These are phyloP conservation scores for Discostella stelligeroides DNA, from an alignment of 108 stramenopile species.

Conservation along the genomic window DNA sequence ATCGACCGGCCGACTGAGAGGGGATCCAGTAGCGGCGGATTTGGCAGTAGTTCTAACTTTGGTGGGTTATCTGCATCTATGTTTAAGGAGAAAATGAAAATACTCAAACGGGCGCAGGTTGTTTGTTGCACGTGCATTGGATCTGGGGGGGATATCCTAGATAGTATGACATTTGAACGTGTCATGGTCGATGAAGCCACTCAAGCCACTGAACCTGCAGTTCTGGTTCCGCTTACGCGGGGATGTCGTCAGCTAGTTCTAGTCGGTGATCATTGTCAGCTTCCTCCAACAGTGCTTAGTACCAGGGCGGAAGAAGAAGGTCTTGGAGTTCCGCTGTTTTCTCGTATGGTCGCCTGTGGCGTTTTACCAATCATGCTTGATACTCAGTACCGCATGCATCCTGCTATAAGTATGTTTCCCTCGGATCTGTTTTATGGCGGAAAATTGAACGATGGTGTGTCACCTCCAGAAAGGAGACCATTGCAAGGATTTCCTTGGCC, in stretches of 20 bases:
- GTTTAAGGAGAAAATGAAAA: slow-evolving; percentile 84
- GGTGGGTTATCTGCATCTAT: slow-evolving; percentile 51
- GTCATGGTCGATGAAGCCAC: slow-evolving; percentile 96
- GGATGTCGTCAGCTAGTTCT: slow-evolving; percentile 94
- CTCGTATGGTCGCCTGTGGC: slow-evolving; percentile 89
- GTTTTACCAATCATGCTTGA: slow-evolving; percentile 91
- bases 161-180: slow-evolving; percentile 84
- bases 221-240: slow-evolving; percentile 88
- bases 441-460: slow-evolving; percentile 82
- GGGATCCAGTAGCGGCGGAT: slow-evolving; percentile 41
- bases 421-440: slow-evolving; percentile 91
- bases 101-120: slow-evolving; percentile 87
- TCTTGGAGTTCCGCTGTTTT: slow-evolving; percentile 86
- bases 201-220: slow-evolving; percentile 92
- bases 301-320: slow-evolving; percentile 89
- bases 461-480: slow-evolving; percentile 85
- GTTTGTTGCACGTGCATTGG: slow-evolving; percentile 96
- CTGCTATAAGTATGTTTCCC: slow-evolving; percentile 91
- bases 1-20: slow-evolving; percentile 82
- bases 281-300: slow-evolving; percentile 91
- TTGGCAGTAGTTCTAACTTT: slow-evolving; percentile 35
- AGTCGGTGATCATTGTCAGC: slow-evolving; percentile 97
- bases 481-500: slow-evolving; percentile 92
- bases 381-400: slow-evolving; percentile 96
- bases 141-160: slow-evolving; percentile 88